Percentiles rank a stretch among this genome's conserved stretches.
These are phyloP conservation scores for Bruguiera parviflora DNA, from an alignment of 345 rosid genomes.

Conservation along the genomic window DNA sequence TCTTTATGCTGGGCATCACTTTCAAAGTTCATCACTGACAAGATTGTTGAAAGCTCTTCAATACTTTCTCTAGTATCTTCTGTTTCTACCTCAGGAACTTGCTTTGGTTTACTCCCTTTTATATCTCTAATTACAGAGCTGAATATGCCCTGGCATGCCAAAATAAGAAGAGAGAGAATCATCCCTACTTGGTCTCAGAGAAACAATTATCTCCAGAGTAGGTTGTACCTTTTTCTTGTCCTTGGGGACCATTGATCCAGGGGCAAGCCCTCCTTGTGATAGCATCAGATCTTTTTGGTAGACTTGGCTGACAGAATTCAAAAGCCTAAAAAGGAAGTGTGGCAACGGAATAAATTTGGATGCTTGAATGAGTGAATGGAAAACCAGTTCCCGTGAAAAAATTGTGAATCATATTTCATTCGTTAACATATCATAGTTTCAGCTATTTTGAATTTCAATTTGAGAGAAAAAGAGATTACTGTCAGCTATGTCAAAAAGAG, in stretches of 20 bases:
- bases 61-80: slow-evolving; percentile 64
- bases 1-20: slow-evolving; percentile 29
- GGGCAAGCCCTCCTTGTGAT: slow-evolving; percentile 36
- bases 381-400: not conserved
- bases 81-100: slow-evolving; percentile 43
- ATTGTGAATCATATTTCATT: not conserved
- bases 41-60: slow-evolving; percentile 54
- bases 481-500: too few relatives aligned
- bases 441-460: not conserved
- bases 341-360: not conserved
- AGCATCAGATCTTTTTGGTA: slow-evolving; percentile 41
- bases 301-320: slow-evolving; percentile 50
- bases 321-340: slow-evolving; percentile 40
- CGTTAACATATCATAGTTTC: not conserved
- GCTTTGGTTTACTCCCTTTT: slow-evolving; percentile 55
- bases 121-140: slow-evolving; percentile 71
- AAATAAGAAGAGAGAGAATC: slow-evolving; percentile 7
- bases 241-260: slow-evolving; percentile 37
- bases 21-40: slow-evolving; percentile 58
- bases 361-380: not conserved
- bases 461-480: not conserved
- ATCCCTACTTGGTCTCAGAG: not conserved
- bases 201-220: slow-evolving; percentile 1
- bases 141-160: slow-evolving; percentile 59
- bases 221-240: slow-evolving; percentile 72